Conservation (phyloP, 1,284 basidiomycete species). For the Moesziomyces aphidis region DNA sequence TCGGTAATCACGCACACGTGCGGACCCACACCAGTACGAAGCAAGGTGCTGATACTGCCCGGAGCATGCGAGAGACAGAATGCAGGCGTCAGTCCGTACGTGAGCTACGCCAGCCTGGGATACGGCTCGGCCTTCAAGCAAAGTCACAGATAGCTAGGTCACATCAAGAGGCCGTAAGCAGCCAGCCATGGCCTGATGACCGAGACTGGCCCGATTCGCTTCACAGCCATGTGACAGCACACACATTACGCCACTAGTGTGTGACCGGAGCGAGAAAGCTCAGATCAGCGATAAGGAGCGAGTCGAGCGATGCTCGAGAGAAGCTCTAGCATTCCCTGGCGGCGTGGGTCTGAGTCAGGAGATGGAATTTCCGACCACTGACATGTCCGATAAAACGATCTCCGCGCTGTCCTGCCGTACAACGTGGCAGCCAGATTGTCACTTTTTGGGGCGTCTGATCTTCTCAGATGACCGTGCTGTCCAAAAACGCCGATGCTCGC, state of each 20-base stretch:
- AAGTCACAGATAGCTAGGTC: not conserved
- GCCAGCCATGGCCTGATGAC: not conserved
- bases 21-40: too few species aligned
- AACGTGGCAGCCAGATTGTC: not conserved
- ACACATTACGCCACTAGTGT: not conserved
- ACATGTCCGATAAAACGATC: slow-evolving; percentile 3
- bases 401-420: not conserved
- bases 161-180: too few species aligned
- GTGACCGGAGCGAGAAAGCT: not conserved
- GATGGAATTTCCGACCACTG: slow-evolving; percentile 14
- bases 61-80: too few species aligned
- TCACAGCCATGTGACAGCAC: not conserved
- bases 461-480: slow-evolving; percentile 9
- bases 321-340: slow-evolving; percentile 3
- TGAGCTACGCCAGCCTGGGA: too few species aligned
- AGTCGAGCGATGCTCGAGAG: too few species aligned
- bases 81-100: too few species aligned
- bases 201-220: not conserved
- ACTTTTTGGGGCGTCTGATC: slow-evolving; percentile 1
- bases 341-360: slow-evolving; percentile 13
- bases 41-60: too few species aligned
- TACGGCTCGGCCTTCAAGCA: not conserved
- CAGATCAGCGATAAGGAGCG: not conserved
- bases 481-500: slow-evolving; percentile 16
- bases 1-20: too few species aligned